These are phyloP conservation scores for Fraxinus albicans DNA, from an alignment of 305 asterid genomes.

Conservation along the genomic window DNA sequence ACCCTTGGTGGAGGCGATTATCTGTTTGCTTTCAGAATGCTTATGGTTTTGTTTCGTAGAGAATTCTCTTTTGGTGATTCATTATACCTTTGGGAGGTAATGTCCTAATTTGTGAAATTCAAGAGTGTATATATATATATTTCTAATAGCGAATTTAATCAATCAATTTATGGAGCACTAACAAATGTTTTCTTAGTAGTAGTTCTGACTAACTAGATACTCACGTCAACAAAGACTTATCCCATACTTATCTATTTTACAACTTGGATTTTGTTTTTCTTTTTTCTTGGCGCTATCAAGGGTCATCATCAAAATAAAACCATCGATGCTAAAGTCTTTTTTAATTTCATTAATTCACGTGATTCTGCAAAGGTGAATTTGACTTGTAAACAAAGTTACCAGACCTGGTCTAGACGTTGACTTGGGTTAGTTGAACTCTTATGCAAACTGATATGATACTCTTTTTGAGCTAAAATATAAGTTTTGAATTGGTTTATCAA, in stretches of 20 bases:
- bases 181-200: not conserved
- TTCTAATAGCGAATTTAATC: not conserved
- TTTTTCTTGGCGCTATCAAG: not conserved
- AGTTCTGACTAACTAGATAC: not conserved
- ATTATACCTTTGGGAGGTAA: conserved; percentile 94
- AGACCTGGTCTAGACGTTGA: not conserved
- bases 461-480: not conserved
- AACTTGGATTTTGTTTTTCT: not conserved
- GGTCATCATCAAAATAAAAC: not conserved
- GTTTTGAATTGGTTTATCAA: not conserved
- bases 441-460: not conserved
- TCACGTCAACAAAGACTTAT: not conserved
- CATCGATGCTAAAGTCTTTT: not conserved
- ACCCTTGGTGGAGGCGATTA: conserved; percentile 89
- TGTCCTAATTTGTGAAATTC: not conserved
- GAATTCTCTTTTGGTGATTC: conserved; percentile 91
- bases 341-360: not conserved
- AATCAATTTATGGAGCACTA: not conserved
- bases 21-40: conserved; percentile 90
- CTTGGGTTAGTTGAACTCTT: not conserved
- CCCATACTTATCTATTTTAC: not conserved
- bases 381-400: not conserved
- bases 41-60: conserved; percentile 91
- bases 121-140: not conserved
- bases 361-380: not conserved